Base-by-base conservation (phyloP, 2,329 filamentous ascomycete genomes). In the Cercospora berteroae region DNA sequence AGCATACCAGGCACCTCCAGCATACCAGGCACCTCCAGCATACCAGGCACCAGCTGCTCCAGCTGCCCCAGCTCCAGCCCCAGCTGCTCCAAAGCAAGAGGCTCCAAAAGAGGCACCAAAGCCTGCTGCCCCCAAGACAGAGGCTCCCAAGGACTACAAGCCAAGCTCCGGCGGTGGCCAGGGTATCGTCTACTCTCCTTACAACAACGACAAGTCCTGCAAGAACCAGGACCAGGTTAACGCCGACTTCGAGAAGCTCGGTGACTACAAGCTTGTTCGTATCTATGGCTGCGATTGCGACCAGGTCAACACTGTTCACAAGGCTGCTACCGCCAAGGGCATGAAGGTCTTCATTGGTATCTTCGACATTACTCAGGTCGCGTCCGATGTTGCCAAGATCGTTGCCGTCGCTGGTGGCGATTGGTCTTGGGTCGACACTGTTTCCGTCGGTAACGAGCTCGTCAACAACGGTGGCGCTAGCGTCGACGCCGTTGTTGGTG, bases 231-330 rank as follows among this genome's bases (percentile, higher is more conserved):
- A 81, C 1, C 82, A 92, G 72, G 84, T 96, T 61, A 82, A 86
- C 67, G 76, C 80, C 20, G 92, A 96, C 74, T 86, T 95, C 72
- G 80, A 81, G 16, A 80, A 79, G 57, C 80, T 88, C 61, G 81
- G 87, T 29, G 81, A 81, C 13, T 93, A 90, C 79, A 83, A 83
- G 18, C 79, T 88, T 39, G 81, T 96, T 64, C 90, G 93, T 60
- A 86, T 91, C 75, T 96, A 96, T 76, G 93, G 92, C 62, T 87
- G 88, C 66, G 91, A 93, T 78, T 96, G 93, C 78, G 82, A 92
- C 74, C 90, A 94, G 77, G 85, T 92, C 44, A 77, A 83, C 2
- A 86, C 83, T 13, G 86, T 90, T 18, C 81, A 90, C 33, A 79
- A 83, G 10, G 89, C 89, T 8, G 90, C 89, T 42, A 87, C 87